Conservation (phyloP, 495 filamentous ascomycete species). For the Hypoxylon lienhwacheense region DNA sequence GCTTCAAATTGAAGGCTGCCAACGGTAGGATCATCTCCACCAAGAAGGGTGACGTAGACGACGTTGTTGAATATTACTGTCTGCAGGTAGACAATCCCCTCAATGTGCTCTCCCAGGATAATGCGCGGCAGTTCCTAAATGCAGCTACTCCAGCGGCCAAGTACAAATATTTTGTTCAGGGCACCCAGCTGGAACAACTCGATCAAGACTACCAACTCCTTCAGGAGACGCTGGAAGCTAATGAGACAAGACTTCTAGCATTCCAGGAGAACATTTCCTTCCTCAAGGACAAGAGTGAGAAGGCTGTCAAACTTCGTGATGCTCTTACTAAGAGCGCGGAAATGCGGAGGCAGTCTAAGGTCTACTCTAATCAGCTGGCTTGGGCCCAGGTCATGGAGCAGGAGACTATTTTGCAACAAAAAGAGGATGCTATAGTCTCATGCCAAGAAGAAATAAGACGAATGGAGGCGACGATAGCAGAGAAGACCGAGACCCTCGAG, state of each 20-base stretch:
- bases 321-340: slow-evolving; percentile 44
- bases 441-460: slow-evolving; percentile 37
- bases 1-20: slow-evolving; percentile 83
- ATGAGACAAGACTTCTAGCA: slow-evolving; percentile 49
- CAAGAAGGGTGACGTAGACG: slow-evolving; percentile 86
- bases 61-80: slow-evolving; percentile 88
- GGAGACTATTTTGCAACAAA: slow-evolving; percentile 39
- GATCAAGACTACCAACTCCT: slow-evolving; percentile 89
- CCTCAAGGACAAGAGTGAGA: slow-evolving; percentile 44
- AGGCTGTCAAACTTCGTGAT: slow-evolving; percentile 46
- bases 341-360: slow-evolving; percentile 59
- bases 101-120: slow-evolving; percentile 96
- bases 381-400: slow-evolving; percentile 68
- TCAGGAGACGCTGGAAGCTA: slow-evolving; percentile 52
- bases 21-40: slow-evolving; percentile 72
- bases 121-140: slow-evolving; percentile 90
- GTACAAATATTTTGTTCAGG: slow-evolving; percentile 96
- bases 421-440: slow-evolving; percentile 38
- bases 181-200: slow-evolving; percentile 88
- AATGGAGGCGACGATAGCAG: slow-evolving; percentile 28
- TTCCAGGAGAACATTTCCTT: slow-evolving; percentile 66
- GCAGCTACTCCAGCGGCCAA: slow-evolving; percentile 78
- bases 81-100: slow-evolving; percentile 97
- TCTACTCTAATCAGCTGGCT: slow-evolving; percentile 61
- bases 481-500: slow-evolving; percentile 36